phyloP scores from a whole-genome alignment of 768 basidiomycete species.

The Lactarius trivialis region DNA sequence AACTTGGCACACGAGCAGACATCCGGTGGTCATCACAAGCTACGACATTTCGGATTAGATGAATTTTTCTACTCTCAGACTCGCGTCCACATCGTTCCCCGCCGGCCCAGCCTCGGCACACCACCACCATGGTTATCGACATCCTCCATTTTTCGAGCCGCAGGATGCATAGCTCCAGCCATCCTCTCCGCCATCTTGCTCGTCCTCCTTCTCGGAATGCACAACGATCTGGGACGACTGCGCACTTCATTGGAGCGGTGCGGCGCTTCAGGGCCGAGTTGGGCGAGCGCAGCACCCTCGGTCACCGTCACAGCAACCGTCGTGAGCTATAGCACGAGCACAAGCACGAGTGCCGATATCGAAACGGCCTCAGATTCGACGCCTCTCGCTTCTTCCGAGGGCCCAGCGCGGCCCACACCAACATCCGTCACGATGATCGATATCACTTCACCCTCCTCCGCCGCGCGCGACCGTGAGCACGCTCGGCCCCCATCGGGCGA shows the following conservation, averaged over 20 bases:
- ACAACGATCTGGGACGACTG: slow-evolving; percentile 29
- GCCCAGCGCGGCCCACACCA: background rate
- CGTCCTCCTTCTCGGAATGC: slow-evolving; percentile 26
- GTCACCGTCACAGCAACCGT: slow-evolving; percentile 40
- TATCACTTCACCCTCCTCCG: slow-evolving; percentile 4
- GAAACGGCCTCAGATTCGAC: background rate
- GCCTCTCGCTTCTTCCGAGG: background rate
- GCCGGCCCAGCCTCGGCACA: background rate
- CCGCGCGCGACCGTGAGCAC: slow-evolving; percentile 24
- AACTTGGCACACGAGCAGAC: slow-evolving; percentile 51
- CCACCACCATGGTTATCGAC: background rate
- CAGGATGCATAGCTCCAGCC: slow-evolving; percentile 24
- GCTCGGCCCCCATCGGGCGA: slow-evolving; percentile 23
- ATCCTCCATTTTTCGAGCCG: slow-evolving; percentile 15
- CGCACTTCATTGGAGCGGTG: slow-evolving; percentile 29
- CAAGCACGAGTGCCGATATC: background rate
- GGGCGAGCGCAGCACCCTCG: slow-evolving; percentile 8
- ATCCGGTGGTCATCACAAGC: slow-evolving; percentile 34
- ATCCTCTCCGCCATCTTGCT: slow-evolving; percentile 29
- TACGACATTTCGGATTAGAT: slow-evolving; percentile 52
- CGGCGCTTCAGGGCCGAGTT: slow-evolving; percentile 15
- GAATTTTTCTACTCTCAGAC: slow-evolving; percentile 53
- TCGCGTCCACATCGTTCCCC: slow-evolving; percentile 23
- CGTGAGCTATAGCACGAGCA: slow-evolving; percentile 1
- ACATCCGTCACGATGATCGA: slow-evolving; percentile 21